Evolutionary conservation across 1,284 basidiomycete genomes (phyloP), one percentile per base, ranked within the genome.

Genomic region (Neonothopanus nambi): DNA sequence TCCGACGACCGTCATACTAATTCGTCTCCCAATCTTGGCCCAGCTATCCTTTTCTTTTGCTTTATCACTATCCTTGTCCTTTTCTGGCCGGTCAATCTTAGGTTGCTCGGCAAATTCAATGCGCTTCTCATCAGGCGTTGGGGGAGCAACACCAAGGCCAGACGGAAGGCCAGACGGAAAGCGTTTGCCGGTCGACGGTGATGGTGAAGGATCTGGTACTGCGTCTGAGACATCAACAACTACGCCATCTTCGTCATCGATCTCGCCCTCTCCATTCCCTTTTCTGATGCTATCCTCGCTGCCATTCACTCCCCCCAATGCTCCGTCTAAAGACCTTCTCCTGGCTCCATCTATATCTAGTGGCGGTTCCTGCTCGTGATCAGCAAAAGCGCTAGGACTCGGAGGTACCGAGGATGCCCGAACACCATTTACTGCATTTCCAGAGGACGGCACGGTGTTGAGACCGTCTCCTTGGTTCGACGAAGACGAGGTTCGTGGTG

Each of bases 11-110:
- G 75, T 73, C 61, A 81, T 69, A 58, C 81, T 86, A 56, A 87
- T 77, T 53, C 84, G 70, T 58, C 82, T 70, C n/a, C 84, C 76
- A 38, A 87, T 59, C 63, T 79, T 83, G 20, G 74, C 71, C 84
- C 85, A 86, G 24, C 74, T 68, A 48, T 74, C 75, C 61, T 71
- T 75, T 45, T 71, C 68, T 48, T 67, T 71, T 48, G 68, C 61
- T 41, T 65, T 63, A n/a, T 60, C 60, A 9, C 30, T 33, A 20
- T 57, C 67, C 30, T 67, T 54, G 21, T 28, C 37, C 40, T 54
- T 54, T 15, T 48, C 46, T 2, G 43, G 46, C 28, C 52, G 18
- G 5, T 42, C 51, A 23, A 53, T 65, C 48, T 67, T 65, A 0
- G 59, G 57, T 13, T 62, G 47, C 60, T 21, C 49, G 11, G 1